These are phyloP conservation scores for Mortierella sp. DNA, from an alignment of 371 early-diverging fungal species.

Conservation along the genomic window DNA sequence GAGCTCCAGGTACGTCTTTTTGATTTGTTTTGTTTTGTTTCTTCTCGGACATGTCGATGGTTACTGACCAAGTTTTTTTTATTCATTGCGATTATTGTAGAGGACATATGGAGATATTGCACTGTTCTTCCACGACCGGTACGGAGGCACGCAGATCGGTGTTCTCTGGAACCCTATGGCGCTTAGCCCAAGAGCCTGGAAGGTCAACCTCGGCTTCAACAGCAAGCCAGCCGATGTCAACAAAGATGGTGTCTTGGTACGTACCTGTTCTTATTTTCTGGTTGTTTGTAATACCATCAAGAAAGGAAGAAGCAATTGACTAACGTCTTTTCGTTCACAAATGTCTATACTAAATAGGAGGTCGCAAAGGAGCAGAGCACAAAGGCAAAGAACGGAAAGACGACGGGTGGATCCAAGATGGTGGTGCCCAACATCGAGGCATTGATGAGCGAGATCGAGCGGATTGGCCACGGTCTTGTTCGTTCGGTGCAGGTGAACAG, in stretches of 20 bases:
- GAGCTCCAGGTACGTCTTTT: slow-evolving; percentile 69
- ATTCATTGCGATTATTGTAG: slow-evolving; percentile 32
- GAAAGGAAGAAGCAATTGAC: not conserved
- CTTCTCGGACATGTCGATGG: not conserved
- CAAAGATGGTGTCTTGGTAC: slow-evolving; percentile 65
- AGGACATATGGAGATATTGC: slow-evolving; percentile 66
- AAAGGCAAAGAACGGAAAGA: slow-evolving; percentile 59
- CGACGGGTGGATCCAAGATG: slow-evolving; percentile 58
- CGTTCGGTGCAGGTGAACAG: slow-evolving; percentile 38
- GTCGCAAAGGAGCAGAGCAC: slow-evolving; percentile 58
- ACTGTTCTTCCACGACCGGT: slow-evolving; percentile 80
- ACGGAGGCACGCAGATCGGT: slow-evolving; percentile 84
- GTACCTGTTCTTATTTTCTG: not conserved
- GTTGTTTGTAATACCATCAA: not conserved
- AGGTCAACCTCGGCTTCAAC: slow-evolving; percentile 74
- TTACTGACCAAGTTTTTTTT: not conserved
- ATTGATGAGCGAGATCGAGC: slow-evolving; percentile 71
- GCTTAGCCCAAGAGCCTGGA: slow-evolving; percentile 73
- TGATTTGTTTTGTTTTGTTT: slow-evolving; percentile 4
- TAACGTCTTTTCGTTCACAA: not conserved
- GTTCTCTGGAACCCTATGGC: slow-evolving; percentile 77
- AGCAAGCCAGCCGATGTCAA: slow-evolving; percentile 70
- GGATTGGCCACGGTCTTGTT: slow-evolving; percentile 55
- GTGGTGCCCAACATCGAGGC: slow-evolving; percentile 77
- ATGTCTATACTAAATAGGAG: slow-evolving; percentile 23